These are phyloP conservation scores for Helotiales sp. DNA, from an alignment of 2,329 filamentous ascomycete species.

Conservation along the genomic window DNA sequence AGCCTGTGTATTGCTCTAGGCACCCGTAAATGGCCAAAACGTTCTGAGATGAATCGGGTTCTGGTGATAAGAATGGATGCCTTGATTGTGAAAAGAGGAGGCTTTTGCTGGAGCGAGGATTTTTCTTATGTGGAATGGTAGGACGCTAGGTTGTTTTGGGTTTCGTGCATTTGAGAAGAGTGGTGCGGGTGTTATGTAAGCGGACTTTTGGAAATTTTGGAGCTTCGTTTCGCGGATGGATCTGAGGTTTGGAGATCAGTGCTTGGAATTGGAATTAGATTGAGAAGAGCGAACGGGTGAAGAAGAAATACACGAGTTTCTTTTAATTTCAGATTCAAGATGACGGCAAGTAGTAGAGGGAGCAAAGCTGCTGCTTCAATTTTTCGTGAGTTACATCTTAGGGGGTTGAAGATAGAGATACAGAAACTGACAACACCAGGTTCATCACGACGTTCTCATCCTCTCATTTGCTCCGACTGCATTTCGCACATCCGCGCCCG, in stretches of 20 bases:
- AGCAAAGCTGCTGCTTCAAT: conserved; percentile 55
- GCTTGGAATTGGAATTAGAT: not conserved
- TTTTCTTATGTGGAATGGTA: conserved; percentile 3
- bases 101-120: conserved; percentile 34
- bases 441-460: conserved; percentile 37
- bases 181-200: conserved; percentile 27
- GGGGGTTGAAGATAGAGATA: not conserved
- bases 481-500: conserved; percentile 31
- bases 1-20: conserved; percentile 81
- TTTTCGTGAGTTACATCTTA: conserved; percentile 51
- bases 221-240: conserved; percentile 4
- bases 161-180: conserved; percentile 13
- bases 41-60: conserved; percentile 71
- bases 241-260: not conserved
- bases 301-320: not conserved
- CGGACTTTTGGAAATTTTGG: conserved; percentile 15
- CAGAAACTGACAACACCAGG: conserved; percentile 26
- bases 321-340: conserved; percentile 37
- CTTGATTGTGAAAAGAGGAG: conserved; percentile 54
- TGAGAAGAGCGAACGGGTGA: not conserved
- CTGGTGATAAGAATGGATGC: conserved; percentile 96
- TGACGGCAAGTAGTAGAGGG: conserved; percentile 64
- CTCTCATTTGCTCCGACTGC: conserved; percentile 37
- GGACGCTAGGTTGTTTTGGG: not conserved
- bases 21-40: conserved; percentile 92